Base-by-base conservation (phyloP, 495 filamentous ascomycete genomes). In the Jackrogersella multiformis region DNA sequence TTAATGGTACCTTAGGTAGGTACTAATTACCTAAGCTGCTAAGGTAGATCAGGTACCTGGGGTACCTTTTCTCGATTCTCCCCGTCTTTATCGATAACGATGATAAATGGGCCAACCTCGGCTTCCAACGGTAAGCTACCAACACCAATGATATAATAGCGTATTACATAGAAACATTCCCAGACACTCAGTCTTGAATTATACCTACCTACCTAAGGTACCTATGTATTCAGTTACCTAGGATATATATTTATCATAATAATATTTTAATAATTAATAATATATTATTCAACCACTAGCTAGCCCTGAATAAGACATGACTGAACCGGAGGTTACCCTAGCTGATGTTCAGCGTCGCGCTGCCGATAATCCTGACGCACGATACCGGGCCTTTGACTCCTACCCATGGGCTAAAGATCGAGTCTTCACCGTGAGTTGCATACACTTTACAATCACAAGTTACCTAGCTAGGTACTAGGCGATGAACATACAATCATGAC, bases 391-490 rank as follows among this genome's bases (percentile, higher is more conserved):
- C 16, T 75, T 75, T 42, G 71, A 75, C 57, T 67, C 71, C 32
- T 75, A 75, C 51, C 73, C 73, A 13, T 75, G 73, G 73, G 34
- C 61, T 23, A 70, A 68, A 30, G 73, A 75, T 53, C 71, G 70
- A 2, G 41, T 66, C 2, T 80, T 80, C 57, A 66, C 72, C 44
- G 77, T 77, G 64, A 74, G 73, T 12, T 41, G 8, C 10, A 57
- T 34, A 7, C 26, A 30, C 26, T 30, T 7, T 3, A n/a, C n/a
- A n/a, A 13, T 23, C 5, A 15, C 18, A 12, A 44, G 24, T 5
- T 2, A 16, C 39, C 26, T 51, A 35, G 21, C 20, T n/a, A n/a
- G n/a, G n/a, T n/a, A n/a, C n/a, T n/a, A n/a, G n/a, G n/a, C n/a
- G n/a, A n/a, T n/a, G n/a, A 53, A 41, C 9, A 12, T 39, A 41